phyloP scores from a whole-genome alignment of 1,284 basidiomycete species.

The Neonothopanus nambi region DNA sequence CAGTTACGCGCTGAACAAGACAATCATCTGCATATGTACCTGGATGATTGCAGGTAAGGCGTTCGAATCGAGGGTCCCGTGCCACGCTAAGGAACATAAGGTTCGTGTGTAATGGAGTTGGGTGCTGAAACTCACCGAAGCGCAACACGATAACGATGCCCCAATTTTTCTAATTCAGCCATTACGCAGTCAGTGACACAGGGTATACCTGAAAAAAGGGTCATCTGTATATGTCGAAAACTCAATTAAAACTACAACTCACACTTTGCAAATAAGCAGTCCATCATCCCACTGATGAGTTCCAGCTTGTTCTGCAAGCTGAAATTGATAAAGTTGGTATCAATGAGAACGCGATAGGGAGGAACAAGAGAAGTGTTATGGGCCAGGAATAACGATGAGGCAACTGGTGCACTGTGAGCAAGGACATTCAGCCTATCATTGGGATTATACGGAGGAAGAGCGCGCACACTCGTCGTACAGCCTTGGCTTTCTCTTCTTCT shows the following conservation, averaged over 20 bases:
- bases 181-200: conserved; percentile 99
- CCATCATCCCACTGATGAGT: conserved; percentile 98
- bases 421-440: too few relatives aligned
- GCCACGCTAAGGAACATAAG: conserved; percentile 67
- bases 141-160: conserved; percentile 94
- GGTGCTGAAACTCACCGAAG: conserved; percentile 62
- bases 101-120: conserved; percentile 6
- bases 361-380: conserved; percentile 97
- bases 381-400: conserved; percentile 91
- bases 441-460: conserved; percentile 5
- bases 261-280: conserved; percentile 99
- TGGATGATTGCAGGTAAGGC: conserved; percentile 87
- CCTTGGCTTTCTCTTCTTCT: conserved; percentile 70
- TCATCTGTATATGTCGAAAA: conserved; percentile 3
- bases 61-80: conserved; percentile 95
- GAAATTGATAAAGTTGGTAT: conserved; percentile 99
- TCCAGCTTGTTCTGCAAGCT: conserved; percentile 98
- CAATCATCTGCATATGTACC: conserved; percentile 99
- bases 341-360: conserved; percentile 95
- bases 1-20: conserved; percentile 90
- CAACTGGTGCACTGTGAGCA: conserved; percentile 66
- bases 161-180: conserved; percentile 96
- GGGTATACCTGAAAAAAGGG: conserved; percentile 75
- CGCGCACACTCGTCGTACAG: conserved; percentile 70
- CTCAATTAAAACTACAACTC: conserved; percentile 27